Evolutionary conservation across 768 basidiomycete species (phyloP).

Genomic region (Symmetrospora coprosmae): DNA sequence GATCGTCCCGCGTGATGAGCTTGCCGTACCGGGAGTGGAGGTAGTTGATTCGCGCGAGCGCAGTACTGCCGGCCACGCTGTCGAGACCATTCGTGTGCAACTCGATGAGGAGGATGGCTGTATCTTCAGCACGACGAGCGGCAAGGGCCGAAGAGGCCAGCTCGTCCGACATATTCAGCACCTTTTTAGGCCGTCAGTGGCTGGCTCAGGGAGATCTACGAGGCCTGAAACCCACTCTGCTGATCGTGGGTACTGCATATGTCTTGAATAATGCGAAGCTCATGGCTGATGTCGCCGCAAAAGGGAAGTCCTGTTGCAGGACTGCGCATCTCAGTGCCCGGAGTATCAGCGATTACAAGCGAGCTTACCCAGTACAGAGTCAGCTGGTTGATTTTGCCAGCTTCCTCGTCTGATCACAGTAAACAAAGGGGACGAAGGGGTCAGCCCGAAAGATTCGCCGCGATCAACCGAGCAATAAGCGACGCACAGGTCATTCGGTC

Average conservation of each 20-base stretch:
- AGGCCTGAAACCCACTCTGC: background rate
- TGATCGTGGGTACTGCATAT: constrained; percentile 19
- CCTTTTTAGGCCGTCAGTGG: background rate
- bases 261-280: constrained; percentile 21
- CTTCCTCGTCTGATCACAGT: background rate
- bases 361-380: constrained; percentile 13
- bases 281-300: background rate
- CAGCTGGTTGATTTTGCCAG: constrained; percentile 11
- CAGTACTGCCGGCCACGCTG: background rate
- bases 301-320: constrained; percentile 5
- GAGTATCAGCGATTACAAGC: no score
- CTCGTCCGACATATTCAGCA: background rate
- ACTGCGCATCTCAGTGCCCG: no score
- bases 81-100: constrained; percentile 10
- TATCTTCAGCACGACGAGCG: constrained; percentile 9
- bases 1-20: background rate
- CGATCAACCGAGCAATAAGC: no score
- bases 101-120: constrained; percentile 2
- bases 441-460: background rate
- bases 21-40: constrained; percentile 16
- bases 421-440: background rate
- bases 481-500: constrained; percentile 3
- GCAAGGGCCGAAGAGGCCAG: background rate
- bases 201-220: no score
- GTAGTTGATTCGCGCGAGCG: constrained; percentile 15